Percentiles rank a stretch among this genome's conserved stretches.
These are phyloP conservation scores for Leccinum variicolor DNA, from an alignment of 768 basidiomycete genomes.

Conservation along the genomic window DNA sequence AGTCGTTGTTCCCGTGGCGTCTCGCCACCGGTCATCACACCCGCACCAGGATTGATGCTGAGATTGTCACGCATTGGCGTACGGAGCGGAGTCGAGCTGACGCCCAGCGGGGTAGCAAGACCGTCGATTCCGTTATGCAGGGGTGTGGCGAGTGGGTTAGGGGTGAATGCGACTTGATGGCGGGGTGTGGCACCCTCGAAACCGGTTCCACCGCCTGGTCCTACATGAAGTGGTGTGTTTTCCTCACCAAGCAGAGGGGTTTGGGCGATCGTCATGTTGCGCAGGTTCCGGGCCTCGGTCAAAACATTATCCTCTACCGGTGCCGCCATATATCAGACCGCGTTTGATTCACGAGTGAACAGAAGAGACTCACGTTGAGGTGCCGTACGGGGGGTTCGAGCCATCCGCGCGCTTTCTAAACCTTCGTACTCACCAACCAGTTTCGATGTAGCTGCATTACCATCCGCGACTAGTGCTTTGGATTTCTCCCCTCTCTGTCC, in stretches of 20 bases:
- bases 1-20: slow-evolving; percentile 78
- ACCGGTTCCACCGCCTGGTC: slow-evolving; percentile 78
- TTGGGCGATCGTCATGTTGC: slow-evolving; percentile 89
- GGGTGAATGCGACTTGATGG: slow-evolving; percentile 86
- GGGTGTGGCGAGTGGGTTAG: slow-evolving; percentile 94
- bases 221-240: slow-evolving; percentile 87
- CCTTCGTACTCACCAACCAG: slow-evolving; percentile 92
- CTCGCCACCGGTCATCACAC: slow-evolving; percentile 49
- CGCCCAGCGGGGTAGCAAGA: slow-evolving; percentile 54
- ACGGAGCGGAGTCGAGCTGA: slow-evolving; percentile 76
- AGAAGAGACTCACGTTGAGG: slow-evolving; percentile 71
- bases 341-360: not conserved
- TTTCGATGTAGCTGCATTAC: slow-evolving; percentile 80
- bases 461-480: slow-evolving; percentile 77
- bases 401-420: slow-evolving; percentile 84
- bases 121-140: slow-evolving; percentile 44
- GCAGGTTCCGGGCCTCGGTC: slow-evolving; percentile 91
- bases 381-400: slow-evolving; percentile 90
- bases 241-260: slow-evolving; percentile 96
- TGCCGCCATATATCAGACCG: slow-evolving; percentile 7
- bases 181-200: slow-evolving; percentile 96
- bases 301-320: slow-evolving; percentile 88
- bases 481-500: slow-evolving; percentile 90
- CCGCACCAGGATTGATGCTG: slow-evolving; percentile 76
- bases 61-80: slow-evolving; percentile 95